A percentile compares a stretch with the other conserved stretches of the same genome.
phyloP scores from a whole-genome alignment of 805 yeast species.

The Blastobotrys americana region DNA sequence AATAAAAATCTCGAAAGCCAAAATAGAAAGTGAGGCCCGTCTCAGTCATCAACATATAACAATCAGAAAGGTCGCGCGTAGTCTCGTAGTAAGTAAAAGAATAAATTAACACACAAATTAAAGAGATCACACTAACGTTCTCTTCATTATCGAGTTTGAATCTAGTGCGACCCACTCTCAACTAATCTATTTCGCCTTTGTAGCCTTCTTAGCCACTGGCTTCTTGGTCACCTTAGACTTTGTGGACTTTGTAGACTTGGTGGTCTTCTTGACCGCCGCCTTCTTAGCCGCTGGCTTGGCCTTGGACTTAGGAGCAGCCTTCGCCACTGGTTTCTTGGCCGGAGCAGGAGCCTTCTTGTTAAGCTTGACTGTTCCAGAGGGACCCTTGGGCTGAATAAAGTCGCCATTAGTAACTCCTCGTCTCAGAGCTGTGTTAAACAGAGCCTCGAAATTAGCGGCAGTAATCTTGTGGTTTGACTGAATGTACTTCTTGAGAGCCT shows the following conservation, averaged over 20 bases:
- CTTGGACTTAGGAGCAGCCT: conserved; percentile 26
- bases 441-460: conserved; percentile 61
- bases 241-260: conserved; percentile 13
- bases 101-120: no score
- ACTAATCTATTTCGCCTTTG: conserved; percentile 13
- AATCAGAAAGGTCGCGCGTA: no score
- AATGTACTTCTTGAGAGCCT: conserved; percentile 78
- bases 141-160: no score
- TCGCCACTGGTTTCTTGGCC: conserved; percentile 15
- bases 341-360: conserved; percentile 36
- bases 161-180: no score
- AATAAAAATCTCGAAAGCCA: no score
- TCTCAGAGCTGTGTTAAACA: conserved; percentile 69
- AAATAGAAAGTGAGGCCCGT: no score
- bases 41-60: no score
- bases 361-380: conserved; percentile 77
- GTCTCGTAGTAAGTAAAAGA: no score
- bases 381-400: conserved; percentile 80
- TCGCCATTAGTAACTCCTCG: conserved; percentile 74
- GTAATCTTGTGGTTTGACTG: conserved; percentile 53
- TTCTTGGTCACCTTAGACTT: conserved; percentile 15
- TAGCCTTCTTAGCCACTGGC: conserved; percentile 26
- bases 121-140: no score
- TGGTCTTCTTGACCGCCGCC: conserved; percentile 23
- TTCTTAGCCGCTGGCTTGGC: conserved; percentile 20